These are phyloP conservation scores for Dicorynia guianensis DNA, from an alignment of 306 rosid genomes.

Conservation along the genomic window DNA sequence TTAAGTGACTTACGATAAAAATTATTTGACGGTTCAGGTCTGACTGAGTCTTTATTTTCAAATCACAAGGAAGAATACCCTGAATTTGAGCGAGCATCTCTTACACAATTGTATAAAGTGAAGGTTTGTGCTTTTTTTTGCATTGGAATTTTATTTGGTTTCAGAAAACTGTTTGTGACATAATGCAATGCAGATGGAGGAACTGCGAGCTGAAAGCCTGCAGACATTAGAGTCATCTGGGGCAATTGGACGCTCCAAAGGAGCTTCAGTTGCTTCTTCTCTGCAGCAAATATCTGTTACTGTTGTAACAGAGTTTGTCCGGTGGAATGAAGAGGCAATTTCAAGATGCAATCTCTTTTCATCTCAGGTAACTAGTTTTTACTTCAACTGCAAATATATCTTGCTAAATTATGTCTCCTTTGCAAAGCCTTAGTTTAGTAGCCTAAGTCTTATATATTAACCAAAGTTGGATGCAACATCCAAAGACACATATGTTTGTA, in stretches of 20 bases:
- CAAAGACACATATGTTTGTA: too few species aligned
- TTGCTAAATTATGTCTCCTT: not conserved
- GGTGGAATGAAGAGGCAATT: slow-evolving; percentile 83
- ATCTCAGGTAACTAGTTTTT: slow-evolving; percentile 62
- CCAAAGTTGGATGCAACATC: too few species aligned
- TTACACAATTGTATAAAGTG: slow-evolving; percentile 61
- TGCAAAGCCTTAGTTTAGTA: not conserved
- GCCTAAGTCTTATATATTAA: too few species aligned
- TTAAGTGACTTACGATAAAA: too few species aligned
- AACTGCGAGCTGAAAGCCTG: slow-evolving; percentile 64
- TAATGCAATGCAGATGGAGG: slow-evolving; percentile 60
- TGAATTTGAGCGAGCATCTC: slow-evolving; percentile 76
- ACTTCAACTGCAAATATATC: slow-evolving; percentile 3
- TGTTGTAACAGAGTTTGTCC: slow-evolving; percentile 75
- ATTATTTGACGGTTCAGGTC: slow-evolving; percentile 52
- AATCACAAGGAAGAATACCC: slow-evolving; percentile 76
- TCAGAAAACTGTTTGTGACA: slow-evolving; percentile 15
- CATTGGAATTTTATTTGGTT: slow-evolving; percentile 23
- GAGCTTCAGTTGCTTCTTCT: slow-evolving; percentile 60
- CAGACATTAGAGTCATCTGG: slow-evolving; percentile 64
- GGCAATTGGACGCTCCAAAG: slow-evolving; percentile 75
- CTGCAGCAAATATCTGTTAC: slow-evolving; percentile 74
- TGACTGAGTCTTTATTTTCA: slow-evolving; percentile 68
- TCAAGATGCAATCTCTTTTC: slow-evolving; percentile 71
- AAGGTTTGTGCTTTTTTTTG: slow-evolving; percentile 56